Base-by-base conservation (phyloP, 1,284 basidiomycete genomes). In the Blastosporella zonata region DNA sequence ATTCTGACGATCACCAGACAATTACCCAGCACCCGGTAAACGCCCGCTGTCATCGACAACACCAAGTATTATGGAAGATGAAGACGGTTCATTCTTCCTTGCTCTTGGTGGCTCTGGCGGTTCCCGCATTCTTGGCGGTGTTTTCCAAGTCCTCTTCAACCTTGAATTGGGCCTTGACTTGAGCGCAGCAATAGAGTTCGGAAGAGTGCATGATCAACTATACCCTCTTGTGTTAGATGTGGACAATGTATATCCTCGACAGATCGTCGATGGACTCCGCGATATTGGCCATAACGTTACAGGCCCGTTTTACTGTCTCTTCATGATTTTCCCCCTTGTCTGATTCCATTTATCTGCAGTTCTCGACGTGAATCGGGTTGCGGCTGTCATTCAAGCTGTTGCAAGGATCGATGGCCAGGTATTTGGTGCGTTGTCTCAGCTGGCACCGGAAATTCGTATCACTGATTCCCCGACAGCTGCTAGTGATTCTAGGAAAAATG, bases 131-230 rank as follows among this genome's bases (percentile, higher is more conserved):
- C 91, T 96, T 66, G 75, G 81, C 0, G 71, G 91, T 0, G 70
- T 97, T 5, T 81, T 90, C 41, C 93, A 96, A 64, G 82, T 86
- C 20, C 67, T 98, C 6, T 67, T 97, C 18, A 93, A 96, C 65
- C 64, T 93, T 18, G 75, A 90, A 47, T 90, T 88, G 78, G 93
- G 88, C 0, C 74, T 90, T 68, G 84, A 96, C 60, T 65, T 89
- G 25, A 84, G 86, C 50, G 66, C 77, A 25, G 91, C 95, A 0
- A 82, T 98, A 29, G 96, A 98, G 67, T 78, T 71, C 54, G 86
- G 90, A 0, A 77, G 95, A n/a, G 64, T 97, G n/a, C 95, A 98
- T 62, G 83, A 97, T 62, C 96, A 98, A 64, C 72, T 97, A 22
- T 86, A 85, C 53, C 95, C 96, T 0, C 51, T 63, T 12, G 37